phyloP scores from a whole-genome alignment of 495 filamentous ascomycete genomes.

The Chlorociboria aeruginascens region DNA sequence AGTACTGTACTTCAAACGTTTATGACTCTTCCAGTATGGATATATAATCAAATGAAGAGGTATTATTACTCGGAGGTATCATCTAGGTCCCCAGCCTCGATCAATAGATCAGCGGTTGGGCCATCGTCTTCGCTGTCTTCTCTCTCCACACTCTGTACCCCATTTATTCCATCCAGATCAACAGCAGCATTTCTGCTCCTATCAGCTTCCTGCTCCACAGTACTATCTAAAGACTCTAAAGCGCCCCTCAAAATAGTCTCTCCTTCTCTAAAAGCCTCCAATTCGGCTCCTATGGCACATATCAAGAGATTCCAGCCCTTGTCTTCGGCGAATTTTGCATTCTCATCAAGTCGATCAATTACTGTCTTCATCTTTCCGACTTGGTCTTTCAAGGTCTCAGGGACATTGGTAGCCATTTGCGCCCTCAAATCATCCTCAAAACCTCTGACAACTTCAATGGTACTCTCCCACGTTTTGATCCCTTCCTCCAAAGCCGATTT shows the following conservation, averaged over 20 bases:
- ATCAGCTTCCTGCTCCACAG: not conserved
- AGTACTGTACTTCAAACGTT: too few relatives aligned
- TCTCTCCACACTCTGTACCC: not conserved
- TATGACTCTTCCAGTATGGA: too few relatives aligned
- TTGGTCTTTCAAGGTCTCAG: slow-evolving; percentile 30
- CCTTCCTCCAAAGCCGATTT: slow-evolving; percentile 73
- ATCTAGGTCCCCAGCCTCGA: slow-evolving; percentile 7
- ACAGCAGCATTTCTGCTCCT: not conserved
- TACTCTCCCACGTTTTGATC: slow-evolving; percentile 64
- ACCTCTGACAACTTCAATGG: slow-evolving; percentile 45
- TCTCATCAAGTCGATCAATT: slow-evolving; percentile 45
- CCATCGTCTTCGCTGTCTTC: slow-evolving; percentile 17
- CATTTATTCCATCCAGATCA: not conserved
- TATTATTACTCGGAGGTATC: not conserved
- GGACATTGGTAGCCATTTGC: slow-evolving; percentile 5
- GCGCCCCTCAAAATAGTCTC: slow-evolving; percentile 44
- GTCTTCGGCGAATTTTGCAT: slow-evolving; percentile 46
- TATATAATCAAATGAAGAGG: too few relatives aligned
- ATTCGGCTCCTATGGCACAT: slow-evolving; percentile 77
- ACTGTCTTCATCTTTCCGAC: slow-evolving; percentile 44
- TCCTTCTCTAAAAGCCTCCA: slow-evolving; percentile 70
- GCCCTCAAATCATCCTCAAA: slow-evolving; percentile 43
- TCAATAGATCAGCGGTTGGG: slow-evolving; percentile 14
- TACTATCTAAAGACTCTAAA: not conserved
- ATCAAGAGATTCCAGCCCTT: slow-evolving; percentile 79